These are phyloP conservation scores for Amphicarpaea edgeworthii DNA, from an alignment of 306 rosid genomes.

Conservation along the genomic window DNA sequence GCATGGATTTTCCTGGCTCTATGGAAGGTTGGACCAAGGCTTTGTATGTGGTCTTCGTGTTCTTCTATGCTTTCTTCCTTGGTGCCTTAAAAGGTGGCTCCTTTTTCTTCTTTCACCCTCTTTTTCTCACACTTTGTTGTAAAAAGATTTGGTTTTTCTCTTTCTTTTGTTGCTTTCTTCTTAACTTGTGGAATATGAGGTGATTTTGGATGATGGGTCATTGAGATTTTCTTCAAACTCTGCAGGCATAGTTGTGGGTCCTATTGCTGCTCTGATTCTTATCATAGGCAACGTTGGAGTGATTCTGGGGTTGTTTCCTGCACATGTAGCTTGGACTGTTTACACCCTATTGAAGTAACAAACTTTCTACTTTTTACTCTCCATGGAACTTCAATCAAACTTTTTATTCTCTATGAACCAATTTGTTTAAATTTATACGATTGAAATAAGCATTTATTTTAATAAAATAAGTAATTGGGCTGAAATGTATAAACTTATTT, in stretches of 20 bases:
- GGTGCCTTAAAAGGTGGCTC: constrained; percentile 92
- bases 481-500: too few relatives aligned
- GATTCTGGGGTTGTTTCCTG: constrained; percentile 73
- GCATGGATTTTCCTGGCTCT: constrained; percentile 53
- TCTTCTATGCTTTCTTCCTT: constrained; percentile 68
- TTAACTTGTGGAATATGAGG: constrained; percentile 24
- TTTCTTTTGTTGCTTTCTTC: background rate
- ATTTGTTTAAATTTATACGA: too few relatives aligned
- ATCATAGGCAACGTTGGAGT: constrained; percentile 75
- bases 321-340: constrained; percentile 82
- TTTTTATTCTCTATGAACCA: too few relatives aligned
- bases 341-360: constrained; percentile 69
- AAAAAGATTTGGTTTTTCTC: background rate
- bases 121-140: constrained; percentile 22
- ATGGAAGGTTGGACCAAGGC: constrained; percentile 50
- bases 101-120: constrained; percentile 26
- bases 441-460: too few relatives aligned
- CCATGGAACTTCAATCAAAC: constrained; percentile 29
- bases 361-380: background rate
- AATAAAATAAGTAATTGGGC: too few relatives aligned
- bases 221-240: constrained; percentile 38
- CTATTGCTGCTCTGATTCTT: constrained; percentile 70
- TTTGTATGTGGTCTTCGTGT: constrained; percentile 67
- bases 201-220: constrained; percentile 43
- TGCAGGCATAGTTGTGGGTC: constrained; percentile 81